These are phyloP conservation scores for Saxophila tyrrhenica DNA, from an alignment of 495 filamentous ascomycete genomes.

Conservation along the genomic window DNA sequence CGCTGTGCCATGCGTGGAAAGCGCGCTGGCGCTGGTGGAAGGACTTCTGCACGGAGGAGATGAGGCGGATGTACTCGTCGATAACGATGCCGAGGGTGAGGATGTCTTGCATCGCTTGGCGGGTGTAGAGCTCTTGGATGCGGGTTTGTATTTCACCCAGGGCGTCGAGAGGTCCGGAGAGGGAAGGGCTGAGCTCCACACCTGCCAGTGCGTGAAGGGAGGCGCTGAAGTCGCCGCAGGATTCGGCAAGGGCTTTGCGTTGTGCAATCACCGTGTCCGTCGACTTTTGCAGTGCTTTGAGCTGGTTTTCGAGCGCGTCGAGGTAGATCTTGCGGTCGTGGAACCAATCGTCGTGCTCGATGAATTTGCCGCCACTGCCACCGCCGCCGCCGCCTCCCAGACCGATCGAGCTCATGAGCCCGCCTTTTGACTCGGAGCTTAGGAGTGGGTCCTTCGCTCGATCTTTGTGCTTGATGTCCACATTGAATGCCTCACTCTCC, in stretches of 20 bases:
- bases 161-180: constrained; percentile 78
- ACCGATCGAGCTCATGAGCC: constrained; percentile 31
- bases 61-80: constrained; percentile 94
- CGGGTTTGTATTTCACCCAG: constrained; percentile 87
- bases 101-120: constrained; percentile 94
- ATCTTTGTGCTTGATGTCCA: constrained; percentile 97
- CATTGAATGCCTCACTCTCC: constrained; percentile 87
- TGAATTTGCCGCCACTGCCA: constrained; percentile 70
- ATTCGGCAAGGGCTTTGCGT: constrained; percentile 83
- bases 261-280: constrained; percentile 87
- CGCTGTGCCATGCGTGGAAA: constrained; percentile 82
- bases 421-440: constrained; percentile 72
- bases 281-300: constrained; percentile 85
- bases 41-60: constrained; percentile 82
- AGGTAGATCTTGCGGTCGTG: constrained; percentile 91
- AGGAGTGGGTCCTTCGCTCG: constrained; percentile 66
- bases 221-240: constrained; percentile 81
- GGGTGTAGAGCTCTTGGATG: constrained; percentile 88
- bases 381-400: constrained; percentile 60
- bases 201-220: constrained; percentile 81
- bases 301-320: constrained; percentile 86
- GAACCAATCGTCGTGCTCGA: constrained; percentile 99
- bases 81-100: constrained; percentile 93
- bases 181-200: constrained; percentile 77
- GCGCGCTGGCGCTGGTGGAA: constrained; percentile 90